phyloP scores from a whole-genome alignment of 306 rosid genomes.

The Vigna angularis region DNA sequence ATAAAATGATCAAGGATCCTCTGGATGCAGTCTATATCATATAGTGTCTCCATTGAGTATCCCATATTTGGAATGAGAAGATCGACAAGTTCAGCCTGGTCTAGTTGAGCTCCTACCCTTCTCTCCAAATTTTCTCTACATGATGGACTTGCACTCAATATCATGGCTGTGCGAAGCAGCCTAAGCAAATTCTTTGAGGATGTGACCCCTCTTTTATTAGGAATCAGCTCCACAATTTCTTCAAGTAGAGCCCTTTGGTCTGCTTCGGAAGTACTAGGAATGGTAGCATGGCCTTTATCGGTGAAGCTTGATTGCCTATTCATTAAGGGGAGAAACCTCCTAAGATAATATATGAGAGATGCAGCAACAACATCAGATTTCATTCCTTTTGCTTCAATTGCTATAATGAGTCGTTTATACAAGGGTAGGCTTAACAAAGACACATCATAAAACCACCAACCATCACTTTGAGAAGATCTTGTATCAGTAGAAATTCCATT shows the following conservation, averaged over 20 bases:
- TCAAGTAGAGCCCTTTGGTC: conserved; percentile 81
- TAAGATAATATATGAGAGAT: conserved; percentile 72
- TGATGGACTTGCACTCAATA: conserved; percentile 72
- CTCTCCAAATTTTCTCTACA: conserved; percentile 83
- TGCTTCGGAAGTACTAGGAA: conserved; percentile 69
- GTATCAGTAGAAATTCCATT: conserved; percentile 62
- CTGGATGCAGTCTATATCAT: conserved; percentile 80
- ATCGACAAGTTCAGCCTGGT: conserved; percentile 75
- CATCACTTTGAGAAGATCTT: conserved; percentile 50
- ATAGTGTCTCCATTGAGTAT: conserved; percentile 75
- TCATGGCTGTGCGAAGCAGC: conserved; percentile 80
- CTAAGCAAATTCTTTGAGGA: conserved; percentile 69
- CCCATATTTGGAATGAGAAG: conserved; percentile 88
- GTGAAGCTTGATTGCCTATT: conserved; percentile 71
- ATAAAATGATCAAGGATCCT: conserved; percentile 85
- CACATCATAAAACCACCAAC: conserved; percentile 91
- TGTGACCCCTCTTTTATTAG: conserved; percentile 69
- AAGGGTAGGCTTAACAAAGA: conserved; percentile 78
- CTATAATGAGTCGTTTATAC: conserved; percentile 65
- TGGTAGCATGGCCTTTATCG: conserved; percentile 59
- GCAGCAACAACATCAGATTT: conserved; percentile 70
- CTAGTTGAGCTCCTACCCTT: conserved; percentile 78
- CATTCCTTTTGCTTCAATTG: conserved; percentile 77
- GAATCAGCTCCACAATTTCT: conserved; percentile 77
- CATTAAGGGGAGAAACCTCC: conserved; percentile 81